These are phyloP conservation scores for Hypoxylon sp. DNA, from an alignment of 2,329 filamentous ascomycete species.

Conservation along the genomic window DNA sequence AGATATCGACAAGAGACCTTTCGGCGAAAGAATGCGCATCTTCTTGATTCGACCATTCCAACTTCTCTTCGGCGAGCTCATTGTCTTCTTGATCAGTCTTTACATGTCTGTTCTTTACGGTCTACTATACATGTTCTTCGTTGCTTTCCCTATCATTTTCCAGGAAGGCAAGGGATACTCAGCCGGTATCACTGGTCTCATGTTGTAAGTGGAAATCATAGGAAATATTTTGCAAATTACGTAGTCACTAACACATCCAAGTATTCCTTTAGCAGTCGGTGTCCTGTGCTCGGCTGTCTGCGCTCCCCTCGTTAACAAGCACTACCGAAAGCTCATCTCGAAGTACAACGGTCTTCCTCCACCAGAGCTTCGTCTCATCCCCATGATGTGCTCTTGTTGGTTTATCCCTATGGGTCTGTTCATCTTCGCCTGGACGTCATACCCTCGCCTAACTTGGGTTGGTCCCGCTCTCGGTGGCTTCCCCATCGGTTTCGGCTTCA, in stretches of 20 bases:
- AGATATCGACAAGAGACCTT: slow-evolving; percentile 80
- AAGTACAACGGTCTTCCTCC: slow-evolving; percentile 67
- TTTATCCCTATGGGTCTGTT: slow-evolving; percentile 73
- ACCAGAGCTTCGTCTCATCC: slow-evolving; percentile 82
- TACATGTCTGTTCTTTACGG: slow-evolving; percentile 90
- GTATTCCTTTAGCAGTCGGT: slow-evolving; percentile 82
- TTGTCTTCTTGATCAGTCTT: slow-evolving; percentile 85
- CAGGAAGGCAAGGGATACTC: slow-evolving; percentile 84
- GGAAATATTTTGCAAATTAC: slow-evolving; percentile 72
- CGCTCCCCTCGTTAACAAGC: slow-evolving; percentile 82
- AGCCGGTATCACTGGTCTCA: slow-evolving; percentile 81
- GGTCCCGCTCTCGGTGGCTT: slow-evolving; percentile 80
- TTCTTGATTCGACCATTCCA: slow-evolving; percentile 89
- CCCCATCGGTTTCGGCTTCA: slow-evolving; percentile 84
- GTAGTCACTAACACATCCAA: slow-evolving; percentile 37
- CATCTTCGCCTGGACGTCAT: slow-evolving; percentile 75
- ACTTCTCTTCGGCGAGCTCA: slow-evolving; percentile 85
- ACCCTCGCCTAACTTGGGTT: slow-evolving; percentile 75
- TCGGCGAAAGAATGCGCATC: slow-evolving; percentile 77
- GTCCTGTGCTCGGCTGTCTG: slow-evolving; percentile 77
- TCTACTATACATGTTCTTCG: slow-evolving; percentile 83
- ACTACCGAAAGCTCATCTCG: slow-evolving; percentile 72
- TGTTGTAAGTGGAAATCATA: slow-evolving; percentile 68
- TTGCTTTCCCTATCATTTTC: slow-evolving; percentile 80
- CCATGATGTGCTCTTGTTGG: slow-evolving; percentile 86